phyloP scores from a whole-genome alignment of 768 basidiomycete species.

The Phanerochaete carnosa region DNA sequence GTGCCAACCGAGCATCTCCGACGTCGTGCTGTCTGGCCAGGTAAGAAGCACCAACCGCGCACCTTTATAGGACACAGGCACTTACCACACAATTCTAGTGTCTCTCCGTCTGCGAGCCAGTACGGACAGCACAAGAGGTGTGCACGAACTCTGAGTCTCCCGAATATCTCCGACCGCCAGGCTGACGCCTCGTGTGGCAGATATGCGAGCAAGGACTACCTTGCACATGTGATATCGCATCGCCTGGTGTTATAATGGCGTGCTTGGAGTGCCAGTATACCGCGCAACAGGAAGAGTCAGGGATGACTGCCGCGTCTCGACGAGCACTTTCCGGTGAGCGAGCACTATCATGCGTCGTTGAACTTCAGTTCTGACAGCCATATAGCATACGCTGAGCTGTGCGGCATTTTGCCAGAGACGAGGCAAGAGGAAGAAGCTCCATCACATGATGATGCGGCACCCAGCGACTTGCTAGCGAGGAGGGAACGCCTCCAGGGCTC shows the following conservation, averaged over 20 bases:
- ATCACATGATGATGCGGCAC: neutral
- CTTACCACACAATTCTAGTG: neutral
- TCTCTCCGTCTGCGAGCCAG: conserved; percentile 1
- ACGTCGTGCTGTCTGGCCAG: neutral
- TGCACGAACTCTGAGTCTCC: neutral
- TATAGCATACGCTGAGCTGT: neutral
- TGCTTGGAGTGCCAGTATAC: conserved; percentile 2
- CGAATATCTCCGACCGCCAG: neutral
- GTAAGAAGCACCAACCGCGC: neutral
- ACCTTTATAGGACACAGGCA: neutral
- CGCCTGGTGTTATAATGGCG: neutral
- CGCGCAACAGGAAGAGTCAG: neutral
- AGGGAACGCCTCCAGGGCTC: neutral
- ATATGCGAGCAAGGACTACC: neutral
- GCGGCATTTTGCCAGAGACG: neutral
- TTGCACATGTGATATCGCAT: conserved; percentile 3
- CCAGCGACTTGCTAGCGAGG: neutral
- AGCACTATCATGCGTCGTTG: neutral
- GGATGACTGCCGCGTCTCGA: no score
- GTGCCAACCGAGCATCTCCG: neutral
- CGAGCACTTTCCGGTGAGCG: neutral
- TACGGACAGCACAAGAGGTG: neutral
- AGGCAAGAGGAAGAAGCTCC: neutral
- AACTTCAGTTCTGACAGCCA: neutral
- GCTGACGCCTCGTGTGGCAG: neutral